phyloP scores from a whole-genome alignment of 495 filamentous ascomycete genomes.

The Stereocaulon alpinum region DNA sequence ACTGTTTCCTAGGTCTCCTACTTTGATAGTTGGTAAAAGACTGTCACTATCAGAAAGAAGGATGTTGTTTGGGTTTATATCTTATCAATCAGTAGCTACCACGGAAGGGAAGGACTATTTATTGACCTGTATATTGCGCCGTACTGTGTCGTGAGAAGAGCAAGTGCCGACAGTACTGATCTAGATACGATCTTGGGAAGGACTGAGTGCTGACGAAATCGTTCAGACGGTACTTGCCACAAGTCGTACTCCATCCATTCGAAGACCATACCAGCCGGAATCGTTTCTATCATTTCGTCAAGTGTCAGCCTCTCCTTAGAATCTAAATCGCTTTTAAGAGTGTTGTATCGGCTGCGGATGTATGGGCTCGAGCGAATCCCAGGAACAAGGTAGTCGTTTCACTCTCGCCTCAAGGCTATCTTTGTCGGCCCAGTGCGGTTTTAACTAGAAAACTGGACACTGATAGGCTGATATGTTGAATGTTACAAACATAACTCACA shows the following conservation, averaged over 20 bases:
- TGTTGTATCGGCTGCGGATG: slow-evolving; percentile 18
- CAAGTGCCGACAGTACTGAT: slow-evolving; percentile 5
- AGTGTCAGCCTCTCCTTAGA: not conserved
- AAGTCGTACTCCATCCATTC: slow-evolving; percentile 25
- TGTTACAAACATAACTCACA: not conserved
- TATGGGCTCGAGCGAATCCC: slow-evolving; percentile 16
- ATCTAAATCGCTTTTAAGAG: not conserved
- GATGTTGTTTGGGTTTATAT: slow-evolving; percentile 22
- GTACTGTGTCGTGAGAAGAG: not conserved
- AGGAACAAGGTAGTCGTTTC: slow-evolving; percentile 16
- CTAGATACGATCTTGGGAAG: slow-evolving; percentile 11
- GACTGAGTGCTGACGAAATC: slow-evolving; percentile 15
- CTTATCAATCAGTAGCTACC: not conserved
- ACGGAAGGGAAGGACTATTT: not conserved
- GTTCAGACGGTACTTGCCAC: slow-evolving; percentile 13
- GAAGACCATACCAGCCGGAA: slow-evolving; percentile 20
- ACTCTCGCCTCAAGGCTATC: slow-evolving; percentile 15
- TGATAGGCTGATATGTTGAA: not conserved
- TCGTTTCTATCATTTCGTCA: not conserved
- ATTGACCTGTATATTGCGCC: slow-evolving; percentile 1
- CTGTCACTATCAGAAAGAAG: slow-evolving; percentile 15
- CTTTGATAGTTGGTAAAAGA: slow-evolving; percentile 17
- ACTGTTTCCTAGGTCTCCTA: slow-evolving; percentile 24
- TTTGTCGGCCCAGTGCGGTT: slow-evolving; percentile 5
- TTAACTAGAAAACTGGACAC: not conserved